Evolutionary conservation across 495 filamentous ascomycete species (phyloP), one percentile per base, ranked within the genome.

Genomic region (Lentithecium fluviatile): DNA sequence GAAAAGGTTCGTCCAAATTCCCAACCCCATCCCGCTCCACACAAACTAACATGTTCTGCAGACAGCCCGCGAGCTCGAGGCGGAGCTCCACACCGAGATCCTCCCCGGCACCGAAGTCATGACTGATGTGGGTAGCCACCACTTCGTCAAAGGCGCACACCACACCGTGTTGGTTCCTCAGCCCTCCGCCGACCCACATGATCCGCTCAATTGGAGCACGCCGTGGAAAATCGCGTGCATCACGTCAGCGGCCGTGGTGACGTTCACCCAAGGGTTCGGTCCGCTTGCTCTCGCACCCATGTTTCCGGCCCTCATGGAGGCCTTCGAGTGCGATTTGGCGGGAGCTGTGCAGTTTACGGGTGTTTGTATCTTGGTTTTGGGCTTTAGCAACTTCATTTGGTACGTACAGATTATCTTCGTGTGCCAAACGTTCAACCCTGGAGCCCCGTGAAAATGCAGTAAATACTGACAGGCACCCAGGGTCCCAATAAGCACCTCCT

Each of bases 41-140:
- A 15, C 40, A 15, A 43, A 43, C 40, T 43, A 20, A 43, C 40
- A 54, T 26, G 3, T 6, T 47, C 15, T 34, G 7, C 43, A 73
- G 71, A 68, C 72, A 60, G 63, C 72, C 59, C 73, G 62, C 47
- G 55, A 61, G 23, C 63, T 75, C 36, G 73, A 72, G 55, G 54
- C 69, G 56, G 71, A 73, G 46, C 75, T 85, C 49, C 69, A 80
- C 20, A 77, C 75, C 26, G 77, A 80, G 58, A 82, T 86, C 50
- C 76, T 82, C 38, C 83, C 83, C 0, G 83, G 83, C 2, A 86
- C 83, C 15, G 83, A 86, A 71, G 78, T 85, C 69, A 86, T 85
- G 83, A 69, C 74, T 2, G 71, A 74, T 52, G 61, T 84, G 40
- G 83, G 82, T 26, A 69, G 70, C 0, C 82, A 84, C 71, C 82